Conservation (phyloP, 2,329 filamentous ascomycete genomes). For the Aspergillus sp. region DNA sequence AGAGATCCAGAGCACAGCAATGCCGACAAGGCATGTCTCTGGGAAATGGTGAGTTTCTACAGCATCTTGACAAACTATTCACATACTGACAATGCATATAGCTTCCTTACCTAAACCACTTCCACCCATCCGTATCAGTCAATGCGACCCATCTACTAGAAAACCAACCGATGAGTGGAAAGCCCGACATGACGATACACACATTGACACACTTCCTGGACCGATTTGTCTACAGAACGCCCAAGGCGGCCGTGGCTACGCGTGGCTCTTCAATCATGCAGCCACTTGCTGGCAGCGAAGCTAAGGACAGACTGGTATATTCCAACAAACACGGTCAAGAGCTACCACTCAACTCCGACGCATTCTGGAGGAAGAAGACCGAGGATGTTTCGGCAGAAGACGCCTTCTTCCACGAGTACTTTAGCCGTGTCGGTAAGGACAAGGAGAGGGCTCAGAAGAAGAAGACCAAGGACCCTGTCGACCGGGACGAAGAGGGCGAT, state of each 20-base stretch:
- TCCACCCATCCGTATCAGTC: conserved; percentile 87
- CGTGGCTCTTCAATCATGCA: conserved; percentile 96
- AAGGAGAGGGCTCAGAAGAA: conserved; percentile 41
- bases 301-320: conserved; percentile 61
- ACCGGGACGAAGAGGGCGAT: conserved; percentile 41
- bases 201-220: conserved; percentile 94
- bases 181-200: conserved; percentile 87
- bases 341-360: conserved; percentile 77
- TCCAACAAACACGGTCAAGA: conserved; percentile 58
- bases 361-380: conserved; percentile 89
- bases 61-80: background rate
- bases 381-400: conserved; percentile 87
- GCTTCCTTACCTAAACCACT: conserved; percentile 74
- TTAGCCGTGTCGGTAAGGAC: conserved; percentile 70
- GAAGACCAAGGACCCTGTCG: conserved; percentile 53
- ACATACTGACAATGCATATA: conserved; percentile 23
- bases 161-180: conserved; percentile 71
- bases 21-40: conserved; percentile 88
- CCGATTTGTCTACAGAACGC: conserved; percentile 96
- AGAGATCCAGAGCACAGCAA: conserved; percentile 88
- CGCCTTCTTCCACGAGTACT: conserved; percentile 98
- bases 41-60: conserved; percentile 70
- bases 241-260: conserved; percentile 64
- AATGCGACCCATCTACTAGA: conserved; percentile 73
- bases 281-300: conserved; percentile 68